Percentiles rank a stretch among this genome's conserved stretches.
Conservation (phyloP, 1,284 basidiomycete species). For the Marasmius tenuissimus region DNA sequence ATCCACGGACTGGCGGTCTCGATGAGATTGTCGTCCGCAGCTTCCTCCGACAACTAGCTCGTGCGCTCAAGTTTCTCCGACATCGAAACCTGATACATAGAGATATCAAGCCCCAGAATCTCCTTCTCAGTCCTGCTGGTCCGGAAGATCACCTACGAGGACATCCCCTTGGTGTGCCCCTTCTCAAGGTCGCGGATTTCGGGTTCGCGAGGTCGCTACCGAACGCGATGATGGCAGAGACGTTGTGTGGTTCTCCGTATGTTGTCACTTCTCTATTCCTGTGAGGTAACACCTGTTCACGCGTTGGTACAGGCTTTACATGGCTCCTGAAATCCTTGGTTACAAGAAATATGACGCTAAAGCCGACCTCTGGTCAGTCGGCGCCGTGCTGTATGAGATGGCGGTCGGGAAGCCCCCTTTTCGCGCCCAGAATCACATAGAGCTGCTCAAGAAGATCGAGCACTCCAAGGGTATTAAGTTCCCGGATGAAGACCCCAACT, state of each 20-base stretch:
- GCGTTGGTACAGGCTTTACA: slow-evolving; percentile 72
- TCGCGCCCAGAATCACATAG: slow-evolving; percentile 94
- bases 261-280: slow-evolving; percentile 28
- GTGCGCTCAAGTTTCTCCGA: slow-evolving; percentile 91
- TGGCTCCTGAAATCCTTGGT: slow-evolving; percentile 97
- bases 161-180: slow-evolving; percentile 88
- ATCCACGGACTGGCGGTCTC: slow-evolving; percentile 88
- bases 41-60: slow-evolving; percentile 91
- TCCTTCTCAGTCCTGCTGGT: slow-evolving; percentile 85
- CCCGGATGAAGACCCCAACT: slow-evolving; percentile 79
- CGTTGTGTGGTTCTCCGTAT: slow-evolving; percentile 94
- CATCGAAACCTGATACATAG: slow-evolving; percentile 91
- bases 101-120: slow-evolving; percentile 98
- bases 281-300: neutral
- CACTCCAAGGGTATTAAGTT: slow-evolving; percentile 85
- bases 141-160: slow-evolving; percentile 79
- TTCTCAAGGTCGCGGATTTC: slow-evolving; percentile 98
- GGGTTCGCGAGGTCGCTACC: slow-evolving; percentile 95
- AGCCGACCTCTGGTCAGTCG: slow-evolving; percentile 97
- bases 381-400: slow-evolving; percentile 97
- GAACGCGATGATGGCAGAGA: slow-evolving; percentile 93
- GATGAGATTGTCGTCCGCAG: slow-evolving; percentile 90
- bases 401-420: slow-evolving; percentile 91
- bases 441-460: slow-evolving; percentile 93
- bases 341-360: slow-evolving; percentile 99